Conservation (phyloP, 371 early-diverging fungal genomes). For the Rhizopus sp. region DNA sequence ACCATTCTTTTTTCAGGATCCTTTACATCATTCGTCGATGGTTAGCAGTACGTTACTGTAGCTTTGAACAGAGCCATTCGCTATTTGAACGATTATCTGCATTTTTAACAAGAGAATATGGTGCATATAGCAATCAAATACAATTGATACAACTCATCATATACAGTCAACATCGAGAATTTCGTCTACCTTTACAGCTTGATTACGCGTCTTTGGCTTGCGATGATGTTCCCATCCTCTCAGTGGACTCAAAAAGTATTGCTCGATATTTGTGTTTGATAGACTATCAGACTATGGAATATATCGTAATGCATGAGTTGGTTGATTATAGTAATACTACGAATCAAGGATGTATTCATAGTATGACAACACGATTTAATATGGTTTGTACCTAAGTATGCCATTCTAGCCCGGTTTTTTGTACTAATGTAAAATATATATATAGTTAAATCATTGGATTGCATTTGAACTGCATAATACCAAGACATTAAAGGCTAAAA, state of each 20-base stretch:
- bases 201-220: neutral
- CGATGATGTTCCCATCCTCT: neutral
- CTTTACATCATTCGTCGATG: conserved; percentile 63
- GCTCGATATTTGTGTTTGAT: conserved; percentile 48
- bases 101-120: conserved; percentile 7
- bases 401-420: neutral
- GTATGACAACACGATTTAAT: conserved; percentile 34
- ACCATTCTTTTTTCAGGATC: conserved; percentile 36
- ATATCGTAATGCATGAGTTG: conserved; percentile 29
- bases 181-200: neutral
- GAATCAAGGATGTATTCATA: conserved; percentile 14
- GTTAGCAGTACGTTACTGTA: conserved; percentile 60
- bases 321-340: conserved; percentile 1
- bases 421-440: neutral
- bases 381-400: conserved; percentile 20
- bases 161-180: neutral
- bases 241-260: conserved; percentile 35
- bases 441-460: conserved; percentile 46
- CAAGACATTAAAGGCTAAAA: conserved; percentile 28
- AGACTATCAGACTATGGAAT: conserved; percentile 40
- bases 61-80: conserved; percentile 47
- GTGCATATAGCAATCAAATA: conserved; percentile 3
- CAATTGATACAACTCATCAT: conserved; percentile 3
- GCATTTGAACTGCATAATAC: conserved; percentile 37
- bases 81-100: neutral